These are phyloP conservation scores for Pseudogymnoascus sp. DNA, from an alignment of 2,329 filamentous ascomycete genomes.

Conservation along the genomic window DNA sequence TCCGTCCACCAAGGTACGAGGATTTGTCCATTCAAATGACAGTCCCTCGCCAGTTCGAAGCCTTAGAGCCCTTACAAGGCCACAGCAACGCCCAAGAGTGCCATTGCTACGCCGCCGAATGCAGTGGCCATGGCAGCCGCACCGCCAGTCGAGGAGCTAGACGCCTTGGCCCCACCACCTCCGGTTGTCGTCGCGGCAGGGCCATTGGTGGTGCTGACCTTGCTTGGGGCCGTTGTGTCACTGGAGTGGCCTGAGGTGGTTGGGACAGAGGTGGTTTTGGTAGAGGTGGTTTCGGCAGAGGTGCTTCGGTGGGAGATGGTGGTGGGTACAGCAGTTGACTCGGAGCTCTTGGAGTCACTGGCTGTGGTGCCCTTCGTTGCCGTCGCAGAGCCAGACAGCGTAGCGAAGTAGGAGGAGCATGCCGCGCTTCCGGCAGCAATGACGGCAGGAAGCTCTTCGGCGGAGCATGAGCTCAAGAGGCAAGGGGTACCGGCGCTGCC, in stretches of 20 bases:
- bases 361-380: not conserved
- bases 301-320: not conserved
- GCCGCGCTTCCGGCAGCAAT: not conserved
- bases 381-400: not conserved
- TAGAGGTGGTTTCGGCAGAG: not conserved
- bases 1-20: not conserved
- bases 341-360: not conserved
- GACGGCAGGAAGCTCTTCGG: not conserved
- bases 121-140: constrained; percentile 3
- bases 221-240: not conserved
- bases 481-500: not conserved
- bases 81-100: not conserved
- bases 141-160: not conserved
- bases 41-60: not conserved
- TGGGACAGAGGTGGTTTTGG: not conserved
- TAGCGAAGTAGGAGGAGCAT: not conserved
- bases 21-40: not conserved
- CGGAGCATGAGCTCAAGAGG: not conserved
- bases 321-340: not conserved
- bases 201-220: not conserved
- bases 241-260: not conserved
- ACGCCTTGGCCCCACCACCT: not conserved
- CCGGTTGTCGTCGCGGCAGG: not conserved
- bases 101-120: not conserved
- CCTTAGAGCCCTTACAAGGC: not conserved